phyloP scores from a whole-genome alignment of 352 stramenopile genomes.

The Globisporangium spinosum region DNA sequence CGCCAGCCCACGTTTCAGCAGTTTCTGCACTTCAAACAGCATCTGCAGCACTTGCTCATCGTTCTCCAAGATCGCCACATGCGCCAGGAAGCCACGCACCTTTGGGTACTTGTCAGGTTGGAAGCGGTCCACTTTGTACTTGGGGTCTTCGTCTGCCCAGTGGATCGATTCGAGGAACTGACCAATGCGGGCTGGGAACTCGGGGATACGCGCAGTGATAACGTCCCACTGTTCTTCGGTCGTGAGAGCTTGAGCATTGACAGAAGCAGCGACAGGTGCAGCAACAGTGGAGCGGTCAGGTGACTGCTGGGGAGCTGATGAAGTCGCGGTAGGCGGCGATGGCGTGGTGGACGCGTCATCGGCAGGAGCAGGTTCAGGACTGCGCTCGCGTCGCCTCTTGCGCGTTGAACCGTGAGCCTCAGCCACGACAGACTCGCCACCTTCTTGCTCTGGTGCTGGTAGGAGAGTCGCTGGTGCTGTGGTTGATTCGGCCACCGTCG shows the following conservation, averaged over 20 bases:
- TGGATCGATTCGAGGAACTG: neutral
- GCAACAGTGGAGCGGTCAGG: neutral
- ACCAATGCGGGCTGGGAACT: slow-evolving; percentile 2
- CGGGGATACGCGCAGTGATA: neutral
- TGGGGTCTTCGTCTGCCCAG: neutral
- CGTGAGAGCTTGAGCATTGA: neutral
- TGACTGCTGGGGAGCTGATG: neutral
- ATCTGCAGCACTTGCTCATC: slow-evolving; percentile 4
- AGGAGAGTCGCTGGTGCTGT: no score
- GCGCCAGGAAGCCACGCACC: slow-evolving; percentile 9
- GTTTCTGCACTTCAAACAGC: neutral
- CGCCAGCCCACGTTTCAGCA: neutral
- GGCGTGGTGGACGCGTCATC: neutral
- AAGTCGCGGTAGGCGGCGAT: neutral
- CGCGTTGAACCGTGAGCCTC: neutral
- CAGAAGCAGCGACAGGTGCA: neutral
- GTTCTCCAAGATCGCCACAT: slow-evolving; percentile 13
- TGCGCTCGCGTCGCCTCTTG: neutral
- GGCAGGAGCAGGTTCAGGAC: neutral
- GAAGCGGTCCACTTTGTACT: slow-evolving; percentile 19
- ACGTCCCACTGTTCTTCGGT: neutral
- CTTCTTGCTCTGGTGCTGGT: neutral
- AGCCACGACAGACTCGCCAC: neutral
- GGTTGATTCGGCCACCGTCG: neutral
- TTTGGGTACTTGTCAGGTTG: slow-evolving; percentile 13